A percentile compares a stretch with the other conserved stretches of the same genome.
These are phyloP conservation scores for Protomyces inouyei DNA, from an alignment of 1,139 yeast genomes.

Conservation along the genomic window DNA sequence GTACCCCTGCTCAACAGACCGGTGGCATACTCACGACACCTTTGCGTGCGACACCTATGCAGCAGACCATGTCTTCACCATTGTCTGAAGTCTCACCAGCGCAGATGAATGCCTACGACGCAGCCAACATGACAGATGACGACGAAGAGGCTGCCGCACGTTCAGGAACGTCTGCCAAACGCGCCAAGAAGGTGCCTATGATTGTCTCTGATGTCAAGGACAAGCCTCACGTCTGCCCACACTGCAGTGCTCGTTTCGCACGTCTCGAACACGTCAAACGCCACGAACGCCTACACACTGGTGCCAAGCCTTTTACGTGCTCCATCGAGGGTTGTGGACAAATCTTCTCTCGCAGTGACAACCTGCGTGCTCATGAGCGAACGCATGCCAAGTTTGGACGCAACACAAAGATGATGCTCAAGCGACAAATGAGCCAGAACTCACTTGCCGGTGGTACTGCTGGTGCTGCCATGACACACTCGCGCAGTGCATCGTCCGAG, in stretches of 20 bases:
- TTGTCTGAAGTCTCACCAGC: slow-evolving; percentile 8
- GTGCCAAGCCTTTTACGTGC: slow-evolving; percentile 79
- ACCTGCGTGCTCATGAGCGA: slow-evolving; percentile 86
- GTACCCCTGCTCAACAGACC: background rate
- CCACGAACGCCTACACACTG: slow-evolving; percentile 73
- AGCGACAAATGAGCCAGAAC: slow-evolving; percentile 8
- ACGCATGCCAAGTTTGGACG: slow-evolving; percentile 48
- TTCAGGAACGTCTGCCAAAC: background rate
- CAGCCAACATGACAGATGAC: background rate
- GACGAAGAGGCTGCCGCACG: background rate
- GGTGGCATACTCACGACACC: background rate
- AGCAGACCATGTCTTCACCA: slow-evolving; percentile 21
- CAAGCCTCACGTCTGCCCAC: slow-evolving; percentile 27
- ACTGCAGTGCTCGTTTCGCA: slow-evolving; percentile 23
- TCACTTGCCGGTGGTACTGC: slow-evolving; percentile 1
- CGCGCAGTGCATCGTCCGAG: background rate
- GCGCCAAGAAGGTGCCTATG: slow-evolving; percentile 7
- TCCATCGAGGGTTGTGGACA: slow-evolving; percentile 82
- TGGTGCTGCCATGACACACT: background rate
- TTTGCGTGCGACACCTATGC: slow-evolving; percentile 19
- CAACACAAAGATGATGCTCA: slow-evolving; percentile 17
- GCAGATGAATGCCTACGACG: slow-evolving; percentile 8
- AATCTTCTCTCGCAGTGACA: slow-evolving; percentile 84
- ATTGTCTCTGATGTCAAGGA: slow-evolving; percentile 20
- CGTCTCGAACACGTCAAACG: slow-evolving; percentile 64